Conservation (phyloP, 2,329 filamentous ascomycete species). For the Microdochium bolleyi region DNA sequence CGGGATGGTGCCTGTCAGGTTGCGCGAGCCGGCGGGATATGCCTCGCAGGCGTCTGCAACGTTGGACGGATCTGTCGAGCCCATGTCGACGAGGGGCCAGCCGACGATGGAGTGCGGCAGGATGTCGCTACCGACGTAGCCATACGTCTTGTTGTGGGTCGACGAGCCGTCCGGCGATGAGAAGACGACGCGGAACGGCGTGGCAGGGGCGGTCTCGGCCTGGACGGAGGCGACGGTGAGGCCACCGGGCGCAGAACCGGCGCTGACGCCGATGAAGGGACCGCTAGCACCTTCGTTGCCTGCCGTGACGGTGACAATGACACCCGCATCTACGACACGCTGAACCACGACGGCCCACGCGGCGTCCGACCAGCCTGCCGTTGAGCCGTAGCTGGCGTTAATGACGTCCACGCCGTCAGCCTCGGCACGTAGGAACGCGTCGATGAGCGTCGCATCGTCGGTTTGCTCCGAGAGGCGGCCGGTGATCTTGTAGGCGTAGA, state of each 20-base stretch:
- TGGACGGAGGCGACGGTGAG: constrained; percentile 34
- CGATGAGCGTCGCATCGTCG: constrained; percentile 21
- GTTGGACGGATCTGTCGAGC: constrained; percentile 13
- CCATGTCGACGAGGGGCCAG: constrained; percentile 18
- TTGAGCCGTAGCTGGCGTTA: constrained; percentile 28
- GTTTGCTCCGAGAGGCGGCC: constrained; percentile 5
- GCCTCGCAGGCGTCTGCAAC: constrained; percentile 17
- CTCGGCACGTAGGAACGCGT: constrained; percentile 24
- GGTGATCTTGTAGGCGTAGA: constrained; percentile 1
- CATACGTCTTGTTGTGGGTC: constrained; percentile 9
- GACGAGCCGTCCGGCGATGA: constrained; percentile 9
- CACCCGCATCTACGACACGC: constrained; percentile 32
- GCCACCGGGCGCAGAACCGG: constrained; percentile 31
- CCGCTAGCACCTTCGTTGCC: constrained; percentile 42
- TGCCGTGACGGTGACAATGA: constrained; percentile 40
- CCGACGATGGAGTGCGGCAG: constrained; percentile 25
- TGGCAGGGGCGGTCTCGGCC: constrained; percentile 18
- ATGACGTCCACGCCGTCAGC: constrained; percentile 32
- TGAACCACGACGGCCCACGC: constrained; percentile 29
- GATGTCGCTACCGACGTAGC: constrained; percentile 25
- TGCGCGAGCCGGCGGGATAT: constrained; percentile 11
- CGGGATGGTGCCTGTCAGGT: constrained; percentile 13
- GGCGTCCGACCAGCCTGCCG: constrained; percentile 25
- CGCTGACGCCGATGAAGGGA: constrained; percentile 34
- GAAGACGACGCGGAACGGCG: constrained; percentile 21